Percentiles rank a stretch among this genome's conserved stretches.
Evolutionary conservation across 1,284 basidiomycete genomes (phyloP).

Genomic region (Phellopilus nigrolimitatus): DNA sequence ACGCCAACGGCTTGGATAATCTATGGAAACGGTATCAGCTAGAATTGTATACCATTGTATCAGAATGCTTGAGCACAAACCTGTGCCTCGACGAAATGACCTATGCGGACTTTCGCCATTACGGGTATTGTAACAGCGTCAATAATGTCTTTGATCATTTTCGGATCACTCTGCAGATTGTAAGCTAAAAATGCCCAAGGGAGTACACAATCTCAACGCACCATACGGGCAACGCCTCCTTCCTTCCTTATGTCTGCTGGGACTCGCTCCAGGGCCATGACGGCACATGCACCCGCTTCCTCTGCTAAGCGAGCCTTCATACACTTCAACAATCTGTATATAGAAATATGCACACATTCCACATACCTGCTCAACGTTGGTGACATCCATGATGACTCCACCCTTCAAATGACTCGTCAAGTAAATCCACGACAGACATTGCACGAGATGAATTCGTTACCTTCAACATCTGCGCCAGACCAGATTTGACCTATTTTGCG

Average conservation of each 20-base stretch:
- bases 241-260: slow-evolving; percentile 91
- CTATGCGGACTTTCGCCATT: slow-evolving; percentile 94
- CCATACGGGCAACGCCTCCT: slow-evolving; percentile 94
- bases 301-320: slow-evolving; percentile 90
- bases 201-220: slow-evolving; percentile 31
- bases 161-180: slow-evolving; percentile 79
- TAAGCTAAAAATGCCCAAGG: slow-evolving; percentile 2
- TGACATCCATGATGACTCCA: slow-evolving; percentile 92
- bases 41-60: not conserved
- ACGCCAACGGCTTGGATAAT: slow-evolving; percentile 93
- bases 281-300: slow-evolving; percentile 95
- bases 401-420: slow-evolving; percentile 40
- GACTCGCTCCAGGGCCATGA: slow-evolving; percentile 96
- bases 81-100: slow-evolving; percentile 96
- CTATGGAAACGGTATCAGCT: slow-evolving; percentile 37
- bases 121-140: slow-evolving; percentile 88
- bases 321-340: not conserved
- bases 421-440: slow-evolving; percentile 18
- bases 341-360: slow-evolving; percentile 13
- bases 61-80: slow-evolving; percentile 33
- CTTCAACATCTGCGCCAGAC: slow-evolving; percentile 94
- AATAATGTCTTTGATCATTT: slow-evolving; percentile 96
- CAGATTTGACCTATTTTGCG: slow-evolving; percentile 75
- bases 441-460: slow-evolving; percentile 32
- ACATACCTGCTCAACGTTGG: slow-evolving; percentile 74